These are phyloP conservation scores for Solanum rostratum DNA, from an alignment of 257 asterid species.

Conservation along the genomic window DNA sequence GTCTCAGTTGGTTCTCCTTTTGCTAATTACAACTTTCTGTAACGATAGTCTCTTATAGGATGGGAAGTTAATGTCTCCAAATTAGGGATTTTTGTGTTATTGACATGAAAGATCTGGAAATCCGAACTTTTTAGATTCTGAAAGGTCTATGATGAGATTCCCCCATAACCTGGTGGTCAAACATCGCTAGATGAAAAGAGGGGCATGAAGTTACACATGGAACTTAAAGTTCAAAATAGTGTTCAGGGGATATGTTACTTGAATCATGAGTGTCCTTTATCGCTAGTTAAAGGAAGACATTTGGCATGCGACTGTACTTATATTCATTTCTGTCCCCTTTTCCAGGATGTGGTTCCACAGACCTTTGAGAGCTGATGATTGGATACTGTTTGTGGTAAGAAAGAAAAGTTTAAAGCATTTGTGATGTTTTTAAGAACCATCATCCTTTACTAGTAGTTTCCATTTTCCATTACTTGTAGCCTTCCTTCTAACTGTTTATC, in stretches of 20 bases:
- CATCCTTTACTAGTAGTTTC: background rate
- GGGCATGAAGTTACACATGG: background rate
- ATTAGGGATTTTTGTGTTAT: background rate
- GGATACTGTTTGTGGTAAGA: constrained; percentile 91
- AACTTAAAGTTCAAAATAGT: background rate
- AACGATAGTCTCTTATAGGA: background rate
- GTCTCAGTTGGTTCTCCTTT: background rate
- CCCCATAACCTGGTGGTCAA: background rate
- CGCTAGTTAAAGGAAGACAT: background rate
- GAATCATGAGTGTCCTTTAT: background rate
- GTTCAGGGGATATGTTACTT: background rate
- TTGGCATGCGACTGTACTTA: background rate
- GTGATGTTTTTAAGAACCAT: background rate
- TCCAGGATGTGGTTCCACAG: constrained; percentile 98
- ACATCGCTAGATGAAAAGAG: background rate
- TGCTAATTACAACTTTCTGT: background rate
- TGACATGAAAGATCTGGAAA: background rate
- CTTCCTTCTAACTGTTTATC: background rate
- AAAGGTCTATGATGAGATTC: background rate
- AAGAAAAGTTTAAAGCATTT: background rate
- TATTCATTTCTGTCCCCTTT: background rate
- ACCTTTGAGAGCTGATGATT: constrained; percentile 85
- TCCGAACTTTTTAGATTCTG: background rate
- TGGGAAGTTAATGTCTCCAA: background rate
- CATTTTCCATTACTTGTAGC: background rate